Evolutionary conservation across 257 asterid species (phyloP).

Genomic region (Linaria vulgaris): DNA sequence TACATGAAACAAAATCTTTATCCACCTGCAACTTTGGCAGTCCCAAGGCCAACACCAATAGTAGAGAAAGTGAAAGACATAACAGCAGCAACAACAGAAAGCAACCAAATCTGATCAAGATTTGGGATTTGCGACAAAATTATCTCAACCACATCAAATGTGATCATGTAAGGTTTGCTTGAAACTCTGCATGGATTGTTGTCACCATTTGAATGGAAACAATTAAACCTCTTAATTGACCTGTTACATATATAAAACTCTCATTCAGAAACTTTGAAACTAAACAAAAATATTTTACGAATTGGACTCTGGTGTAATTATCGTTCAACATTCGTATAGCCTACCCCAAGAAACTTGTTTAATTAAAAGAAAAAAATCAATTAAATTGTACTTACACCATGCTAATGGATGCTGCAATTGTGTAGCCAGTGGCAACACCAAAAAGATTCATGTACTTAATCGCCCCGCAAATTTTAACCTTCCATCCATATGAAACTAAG

Average conservation of each 20-base stretch:
- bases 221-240: conserved; percentile 47
- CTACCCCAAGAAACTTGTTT: too few relatives aligned
- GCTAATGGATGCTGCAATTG: conserved; percentile 58
- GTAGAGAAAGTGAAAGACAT: conserved; percentile 57
- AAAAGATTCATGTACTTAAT: conserved; percentile 47
- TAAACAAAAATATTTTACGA: not conserved
- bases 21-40: conserved; percentile 46
- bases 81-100: conserved; percentile 48
- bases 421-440: conserved; percentile 60
- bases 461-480: conserved; percentile 35
- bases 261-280: too few relatives aligned
- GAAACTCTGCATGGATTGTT: too few relatives aligned
- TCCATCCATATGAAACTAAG: conserved; percentile 33
- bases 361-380: too few relatives aligned
- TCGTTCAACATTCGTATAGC: too few relatives aligned
- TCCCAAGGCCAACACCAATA: conserved; percentile 45
- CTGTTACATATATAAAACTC: conserved; percentile 27
- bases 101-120: conserved; percentile 54
- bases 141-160: conserved; percentile 44
- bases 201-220: conserved; percentile 38
- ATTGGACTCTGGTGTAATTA: not conserved
- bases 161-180: too few relatives aligned
- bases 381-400: conserved; percentile 37
- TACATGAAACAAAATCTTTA: too few relatives aligned
- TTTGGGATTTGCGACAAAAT: conserved; percentile 54